Conservation (phyloP, 352 stramenopile genomes). For the Phytophthora multivora region DNA sequence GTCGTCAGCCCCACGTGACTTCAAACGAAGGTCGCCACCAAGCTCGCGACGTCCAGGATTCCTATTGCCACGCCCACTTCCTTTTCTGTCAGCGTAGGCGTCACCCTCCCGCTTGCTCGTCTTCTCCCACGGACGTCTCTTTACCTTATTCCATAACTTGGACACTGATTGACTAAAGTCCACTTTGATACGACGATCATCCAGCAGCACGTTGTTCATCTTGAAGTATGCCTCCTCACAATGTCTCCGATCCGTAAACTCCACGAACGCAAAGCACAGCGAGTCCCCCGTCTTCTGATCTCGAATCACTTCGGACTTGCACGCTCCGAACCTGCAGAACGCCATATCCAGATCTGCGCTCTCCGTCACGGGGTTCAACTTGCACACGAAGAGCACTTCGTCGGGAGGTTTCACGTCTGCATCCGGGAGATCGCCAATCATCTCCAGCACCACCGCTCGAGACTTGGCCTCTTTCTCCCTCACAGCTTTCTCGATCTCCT, state of each 20-base stretch:
- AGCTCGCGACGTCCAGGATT: constrained; percentile 30
- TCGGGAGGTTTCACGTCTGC: constrained; percentile 97
- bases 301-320: constrained; percentile 95
- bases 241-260: constrained; percentile 95
- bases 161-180: constrained; percentile 99
- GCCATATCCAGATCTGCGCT: constrained; percentile 95
- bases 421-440: constrained; percentile 98
- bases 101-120: constrained; percentile 59
- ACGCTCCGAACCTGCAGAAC: constrained; percentile 91
- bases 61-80: constrained; percentile 12
- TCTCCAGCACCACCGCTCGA: constrained; percentile 97
- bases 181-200: constrained; percentile 95
- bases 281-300: constrained; percentile 98
- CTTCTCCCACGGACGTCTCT: constrained; percentile 67
- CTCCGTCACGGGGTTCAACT: constrained; percentile 94
- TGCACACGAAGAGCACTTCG: constrained; percentile 99
- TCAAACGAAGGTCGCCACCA: constrained; percentile 49
- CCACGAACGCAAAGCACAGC: constrained; percentile 99
- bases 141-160: constrained; percentile 96
- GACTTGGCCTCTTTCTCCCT: constrained; percentile 93
- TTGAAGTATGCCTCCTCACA: constrained; percentile 98
- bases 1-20: constrained; percentile 31
- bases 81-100: constrained; percentile 41
- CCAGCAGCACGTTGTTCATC: constrained; percentile 99
- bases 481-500: constrained; percentile 91